Evolutionary conservation across 2,329 filamentous ascomycete genomes (phyloP), one percentile per base, ranked within the genome.

Genomic region (Didymella pomorum): DNA sequence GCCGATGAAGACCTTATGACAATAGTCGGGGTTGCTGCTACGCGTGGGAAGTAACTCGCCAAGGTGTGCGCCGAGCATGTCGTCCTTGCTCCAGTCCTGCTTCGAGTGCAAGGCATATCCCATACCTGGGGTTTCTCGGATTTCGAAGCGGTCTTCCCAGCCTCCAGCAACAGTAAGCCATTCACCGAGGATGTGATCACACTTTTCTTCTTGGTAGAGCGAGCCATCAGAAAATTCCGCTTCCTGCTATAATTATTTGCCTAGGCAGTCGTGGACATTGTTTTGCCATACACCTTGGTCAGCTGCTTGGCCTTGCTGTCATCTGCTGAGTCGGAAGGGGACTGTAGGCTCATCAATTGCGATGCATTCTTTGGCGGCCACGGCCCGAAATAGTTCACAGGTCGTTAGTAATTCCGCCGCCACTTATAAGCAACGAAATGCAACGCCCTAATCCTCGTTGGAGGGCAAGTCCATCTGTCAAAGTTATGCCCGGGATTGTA

Each of bases 181-280:
- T 20, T 62, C 60, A 1, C n/a, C 18, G 26, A 62, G 42, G 2
- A 37, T 52, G 45, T 65, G 60, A 8, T 33, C 44, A 41, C 62
- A 65, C n/a, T 11, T 8, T 2, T 47, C 45, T 20, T 48, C 37
- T 1, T 12, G 8, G 9, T 45, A 49, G 39, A 37, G 52, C 8
- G 44, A 31, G 4, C 46, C 44, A 2, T 25, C 28, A 3, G 18
- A 12, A 1, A 31, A 42, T 2, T 12, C n/a, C 12, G 23, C 28
- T 8, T 25, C 21, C 20, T 62, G 56, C 56, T 44, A 62, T 48
- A 52, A 60, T 5, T 37, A 54, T 45, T 56, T 60, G 21, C 56
- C 60, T 2, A 60, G 39, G 44, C 52, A 60, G 1, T 41, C 31
- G 18, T 39, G 41, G 14, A 33, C 11, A 41, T 20, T 25, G 41